phyloP scores from a whole-genome alignment of 345 rosid species.

The Cardiospermum halicacabum region DNA sequence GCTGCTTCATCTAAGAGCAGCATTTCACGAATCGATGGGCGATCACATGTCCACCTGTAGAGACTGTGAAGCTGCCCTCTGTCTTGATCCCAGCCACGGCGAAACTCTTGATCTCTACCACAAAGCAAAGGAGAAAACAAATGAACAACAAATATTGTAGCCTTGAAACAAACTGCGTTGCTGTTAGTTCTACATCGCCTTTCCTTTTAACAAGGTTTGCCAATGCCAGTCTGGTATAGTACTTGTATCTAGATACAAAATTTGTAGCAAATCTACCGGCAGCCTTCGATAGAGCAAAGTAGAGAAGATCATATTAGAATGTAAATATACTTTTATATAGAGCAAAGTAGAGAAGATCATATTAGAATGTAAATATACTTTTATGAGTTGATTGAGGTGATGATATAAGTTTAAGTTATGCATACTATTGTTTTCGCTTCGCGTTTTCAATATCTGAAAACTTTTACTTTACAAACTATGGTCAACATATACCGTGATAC shows the following conservation, averaged over 20 bases:
- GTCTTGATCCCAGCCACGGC: slow-evolving; percentile 63
- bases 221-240: slow-evolving; percentile 24
- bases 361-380: slow-evolving; percentile 34
- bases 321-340: slow-evolving; percentile 27
- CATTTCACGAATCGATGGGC: slow-evolving; percentile 84
- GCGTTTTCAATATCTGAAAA: not conserved
- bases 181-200: slow-evolving; percentile 12
- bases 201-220: slow-evolving; percentile 16
- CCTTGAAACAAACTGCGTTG: slow-evolving; percentile 9
- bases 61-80: slow-evolving; percentile 97
- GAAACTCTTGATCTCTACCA: slow-evolving; percentile 66
- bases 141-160: slow-evolving; percentile 32
- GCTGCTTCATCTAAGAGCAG: slow-evolving; percentile 88
- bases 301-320: slow-evolving; percentile 18
- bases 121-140: slow-evolving; percentile 39
- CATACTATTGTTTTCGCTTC: slow-evolving; percentile 26
- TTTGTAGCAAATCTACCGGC: not conserved
- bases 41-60: slow-evolving; percentile 43
- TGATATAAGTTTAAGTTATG: slow-evolving; percentile 15
- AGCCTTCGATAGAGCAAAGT: slow-evolving; percentile 5
- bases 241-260: slow-evolving; percentile 27
- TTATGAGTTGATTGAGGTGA: slow-evolving; percentile 19
- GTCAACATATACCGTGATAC: slow-evolving; percentile 13
- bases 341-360: slow-evolving; percentile 27
- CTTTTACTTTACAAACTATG: not conserved